Conservation (phyloP, 768 basidiomycete genomes). For the Thelephora aurantiotincta region DNA sequence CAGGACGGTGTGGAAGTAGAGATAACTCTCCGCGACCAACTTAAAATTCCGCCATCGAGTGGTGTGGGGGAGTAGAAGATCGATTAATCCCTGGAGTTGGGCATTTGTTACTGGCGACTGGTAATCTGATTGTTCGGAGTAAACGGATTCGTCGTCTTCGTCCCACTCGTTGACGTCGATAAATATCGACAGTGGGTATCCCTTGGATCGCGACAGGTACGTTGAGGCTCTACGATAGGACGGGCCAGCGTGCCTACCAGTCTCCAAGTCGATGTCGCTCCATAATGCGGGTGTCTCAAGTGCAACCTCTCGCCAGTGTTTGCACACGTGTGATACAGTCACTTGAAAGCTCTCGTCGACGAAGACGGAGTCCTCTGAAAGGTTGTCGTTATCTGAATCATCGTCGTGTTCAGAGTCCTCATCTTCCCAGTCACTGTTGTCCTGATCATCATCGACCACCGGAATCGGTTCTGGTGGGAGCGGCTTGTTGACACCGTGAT, state of each 20-base stretch:
- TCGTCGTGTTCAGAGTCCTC: conserved; percentile 18
- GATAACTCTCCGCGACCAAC: conserved; percentile 30
- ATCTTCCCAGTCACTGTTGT: conserved; percentile 19
- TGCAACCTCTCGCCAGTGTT: conserved; percentile 40
- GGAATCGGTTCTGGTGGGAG: neutral
- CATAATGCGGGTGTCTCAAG: conserved; percentile 42
- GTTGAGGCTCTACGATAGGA: conserved; percentile 28
- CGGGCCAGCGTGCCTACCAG: conserved; percentile 13
- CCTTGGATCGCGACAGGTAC: conserved; percentile 40
- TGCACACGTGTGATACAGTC: conserved; percentile 48
- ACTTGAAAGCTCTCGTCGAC: conserved; percentile 29
- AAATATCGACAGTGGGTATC: conserved; percentile 36
- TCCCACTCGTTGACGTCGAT: conserved; percentile 21
- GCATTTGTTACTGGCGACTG: too few relatives aligned
- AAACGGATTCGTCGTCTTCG: conserved; percentile 7
- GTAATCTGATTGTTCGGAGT: conserved; percentile 1
- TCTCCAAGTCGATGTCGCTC: conserved; percentile 30
- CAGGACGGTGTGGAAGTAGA: conserved; percentile 32
- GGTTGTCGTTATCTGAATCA: neutral
- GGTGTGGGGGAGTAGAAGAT: conserved; percentile 36
- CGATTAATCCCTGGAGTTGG: conserved; percentile 9
- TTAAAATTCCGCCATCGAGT: conserved; percentile 38
- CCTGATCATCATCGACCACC: conserved; percentile 17
- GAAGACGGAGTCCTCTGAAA: conserved; percentile 12
- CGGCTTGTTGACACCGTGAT: neutral